phyloP scores from a whole-genome alignment of 768 basidiomycete genomes.

The Coprinopsis cinerea region DNA sequence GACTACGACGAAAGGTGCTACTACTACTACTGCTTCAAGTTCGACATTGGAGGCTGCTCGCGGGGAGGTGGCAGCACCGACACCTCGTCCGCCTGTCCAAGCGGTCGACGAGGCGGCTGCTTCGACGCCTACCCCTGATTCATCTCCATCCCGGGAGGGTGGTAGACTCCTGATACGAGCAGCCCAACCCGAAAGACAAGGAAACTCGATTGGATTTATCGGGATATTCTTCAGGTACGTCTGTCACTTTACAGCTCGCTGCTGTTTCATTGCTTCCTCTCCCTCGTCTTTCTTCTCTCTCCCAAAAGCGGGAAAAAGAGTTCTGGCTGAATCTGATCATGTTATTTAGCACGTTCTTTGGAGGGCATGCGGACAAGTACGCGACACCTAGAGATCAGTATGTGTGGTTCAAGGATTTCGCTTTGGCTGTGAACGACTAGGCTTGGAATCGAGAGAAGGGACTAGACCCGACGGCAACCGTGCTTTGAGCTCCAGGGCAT shows the following conservation, averaged over 20 bases:
- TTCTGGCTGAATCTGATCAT: neutral
- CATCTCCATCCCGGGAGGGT: too few relatives aligned
- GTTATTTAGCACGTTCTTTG: conserved; percentile 41
- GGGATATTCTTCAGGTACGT: conserved; percentile 76
- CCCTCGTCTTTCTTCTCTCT: neutral
- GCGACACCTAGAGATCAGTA: conserved; percentile 73
- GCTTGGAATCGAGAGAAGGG: neutral
- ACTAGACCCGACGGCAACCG: too few relatives aligned
- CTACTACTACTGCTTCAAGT: too few relatives aligned
- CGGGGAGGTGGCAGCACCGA: too few relatives aligned
- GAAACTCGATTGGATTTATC: conserved; percentile 29
- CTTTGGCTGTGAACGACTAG: conserved; percentile 20
- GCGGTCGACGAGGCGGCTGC: too few relatives aligned
- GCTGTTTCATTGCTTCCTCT: neutral
- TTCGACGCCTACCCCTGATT: too few relatives aligned
- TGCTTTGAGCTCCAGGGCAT: too few relatives aligned
- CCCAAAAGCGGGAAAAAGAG: too few relatives aligned
- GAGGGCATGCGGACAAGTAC: conserved; percentile 60
- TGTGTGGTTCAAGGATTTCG: conserved; percentile 58
- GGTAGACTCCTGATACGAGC: too few relatives aligned
- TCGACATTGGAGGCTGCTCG: too few relatives aligned
- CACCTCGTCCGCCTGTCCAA: too few relatives aligned
- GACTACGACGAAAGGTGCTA: neutral
- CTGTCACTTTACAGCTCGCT: neutral
- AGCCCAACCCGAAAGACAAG: neutral